A percentile compares a stretch with the other conserved stretches of the same genome.
Evolutionary conservation across 163 green algal species (phyloP).

Genomic region (Prototheca stagnorum): DNA sequence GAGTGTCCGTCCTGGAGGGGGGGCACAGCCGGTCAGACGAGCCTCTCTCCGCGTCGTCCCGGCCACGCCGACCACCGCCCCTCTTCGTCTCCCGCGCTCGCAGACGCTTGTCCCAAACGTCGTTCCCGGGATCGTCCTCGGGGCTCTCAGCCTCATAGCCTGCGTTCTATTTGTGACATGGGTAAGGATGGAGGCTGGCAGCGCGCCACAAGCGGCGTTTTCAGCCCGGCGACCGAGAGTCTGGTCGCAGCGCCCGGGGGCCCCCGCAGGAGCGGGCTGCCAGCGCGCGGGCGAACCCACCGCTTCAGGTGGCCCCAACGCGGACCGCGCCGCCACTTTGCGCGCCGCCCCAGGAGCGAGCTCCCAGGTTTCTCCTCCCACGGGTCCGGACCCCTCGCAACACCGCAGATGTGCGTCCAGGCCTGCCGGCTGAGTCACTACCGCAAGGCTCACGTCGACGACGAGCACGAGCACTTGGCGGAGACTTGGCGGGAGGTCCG

Average conservation of each 20-base stretch:
- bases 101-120: constrained; percentile 1
- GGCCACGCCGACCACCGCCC: no score
- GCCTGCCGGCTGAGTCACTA: constrained; percentile 1
- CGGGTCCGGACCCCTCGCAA: background rate
- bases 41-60: background rate
- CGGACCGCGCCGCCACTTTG: no score
- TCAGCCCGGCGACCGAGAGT: no score
- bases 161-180: constrained; percentile 2
- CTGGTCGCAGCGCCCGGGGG: no score
- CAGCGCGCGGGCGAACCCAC: no score
- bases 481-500: no score
- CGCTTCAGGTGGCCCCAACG: no score
- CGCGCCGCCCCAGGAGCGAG: no score
- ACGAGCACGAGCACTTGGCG: no score
- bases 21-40: background rate
- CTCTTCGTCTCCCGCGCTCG: background rate
- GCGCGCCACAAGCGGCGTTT: no score
- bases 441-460: background rate
- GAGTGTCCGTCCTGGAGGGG: background rate
- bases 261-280: no score
- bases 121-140: constrained; percentile 3
- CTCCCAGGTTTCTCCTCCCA: background rate
- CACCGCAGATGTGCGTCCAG: background rate
- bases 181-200: background rate
- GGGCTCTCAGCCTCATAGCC: background rate